Evolutionary conservation across 495 filamentous ascomycete genomes (phyloP).

Genomic region (Trichodelitschia bisporula): DNA sequence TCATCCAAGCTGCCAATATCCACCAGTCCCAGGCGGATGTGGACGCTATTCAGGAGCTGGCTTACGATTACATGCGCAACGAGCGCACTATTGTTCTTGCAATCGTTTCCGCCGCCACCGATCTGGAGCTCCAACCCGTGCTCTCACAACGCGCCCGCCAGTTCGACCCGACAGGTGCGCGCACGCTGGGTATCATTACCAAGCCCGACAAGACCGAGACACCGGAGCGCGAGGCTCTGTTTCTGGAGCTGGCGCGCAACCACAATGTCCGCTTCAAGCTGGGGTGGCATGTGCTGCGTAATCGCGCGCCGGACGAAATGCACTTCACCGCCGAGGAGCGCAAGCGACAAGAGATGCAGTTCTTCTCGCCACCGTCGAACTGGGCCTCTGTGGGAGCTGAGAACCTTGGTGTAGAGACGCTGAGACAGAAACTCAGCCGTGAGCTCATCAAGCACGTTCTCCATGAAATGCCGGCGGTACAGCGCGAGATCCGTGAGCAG

Average conservation of each 20-base stretch:
- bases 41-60: conserved; percentile 24
- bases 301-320: conserved; percentile 16
- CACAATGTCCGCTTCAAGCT: conserved; percentile 33
- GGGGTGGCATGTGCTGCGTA: conserved; percentile 47
- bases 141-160: conserved; percentile 15
- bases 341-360: conserved; percentile 17
- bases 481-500: too few relatives aligned
- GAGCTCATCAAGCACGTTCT: conserved; percentile 12
- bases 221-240: conserved; percentile 23
- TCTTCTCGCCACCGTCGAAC: too few relatives aligned
- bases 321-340: conserved; percentile 18
- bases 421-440: conserved; percentile 11
- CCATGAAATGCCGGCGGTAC: conserved; percentile 11
- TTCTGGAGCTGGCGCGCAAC: conserved; percentile 31
- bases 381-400: too few relatives aligned
- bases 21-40: conserved; percentile 20
- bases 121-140: conserved; percentile 25
- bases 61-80: conserved; percentile 31
- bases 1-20: conserved; percentile 24
- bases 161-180: conserved; percentile 20
- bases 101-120: conserved; percentile 27
- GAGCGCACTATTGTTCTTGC: conserved; percentile 30
- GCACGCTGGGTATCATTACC: conserved; percentile 35
- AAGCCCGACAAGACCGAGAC: conserved; percentile 25
- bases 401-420: conserved; percentile 9